Conservation (phyloP, 495 filamentous ascomycete genomes). For the Bathelium albidoporum region DNA sequence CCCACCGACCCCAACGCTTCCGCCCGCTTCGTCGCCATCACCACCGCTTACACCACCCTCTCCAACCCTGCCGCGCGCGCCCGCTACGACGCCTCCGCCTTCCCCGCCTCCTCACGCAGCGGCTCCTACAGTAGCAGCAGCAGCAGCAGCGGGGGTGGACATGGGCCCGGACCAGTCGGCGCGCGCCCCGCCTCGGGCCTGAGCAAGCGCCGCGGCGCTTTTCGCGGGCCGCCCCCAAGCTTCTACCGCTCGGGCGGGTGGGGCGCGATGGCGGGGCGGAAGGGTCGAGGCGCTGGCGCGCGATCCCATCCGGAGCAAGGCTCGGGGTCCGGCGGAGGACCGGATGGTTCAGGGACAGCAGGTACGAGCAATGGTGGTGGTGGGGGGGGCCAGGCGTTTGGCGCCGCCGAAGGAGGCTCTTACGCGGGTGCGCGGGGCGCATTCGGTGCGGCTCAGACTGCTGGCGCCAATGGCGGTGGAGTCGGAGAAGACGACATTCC, state of each 20-base stretch:
- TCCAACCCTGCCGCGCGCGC: slow-evolving; percentile 58
- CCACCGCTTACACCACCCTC: slow-evolving; percentile 76
- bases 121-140: slow-evolving; percentile 31
- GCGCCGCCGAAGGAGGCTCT: slow-evolving; percentile 9
- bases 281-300: slow-evolving; percentile 18
- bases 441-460: too few relatives aligned
- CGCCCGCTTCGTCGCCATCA: slow-evolving; percentile 71
- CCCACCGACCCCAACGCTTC: slow-evolving; percentile 60
- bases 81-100: slow-evolving; percentile 66
- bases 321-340: background rate
- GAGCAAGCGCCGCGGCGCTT: slow-evolving; percentile 60
- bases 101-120: slow-evolving; percentile 17
- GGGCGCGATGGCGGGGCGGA: slow-evolving; percentile 43
- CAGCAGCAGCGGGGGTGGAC: too few relatives aligned
- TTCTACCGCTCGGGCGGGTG: slow-evolving; percentile 77
- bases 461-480: background rate
- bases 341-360: slow-evolving; percentile 9
- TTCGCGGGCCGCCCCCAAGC: slow-evolving; percentile 76
- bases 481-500: slow-evolving; percentile 40
- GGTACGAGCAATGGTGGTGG: slow-evolving; percentile 31
- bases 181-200: slow-evolving; percentile 50
- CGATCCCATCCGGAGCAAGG: background rate
- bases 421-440: slow-evolving; percentile 22
- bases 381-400: background rate
- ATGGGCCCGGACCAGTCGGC: slow-evolving; percentile 19